phyloP scores from a whole-genome alignment of 1,284 basidiomycete genomes.

The Bjerkandera adusta region DNA sequence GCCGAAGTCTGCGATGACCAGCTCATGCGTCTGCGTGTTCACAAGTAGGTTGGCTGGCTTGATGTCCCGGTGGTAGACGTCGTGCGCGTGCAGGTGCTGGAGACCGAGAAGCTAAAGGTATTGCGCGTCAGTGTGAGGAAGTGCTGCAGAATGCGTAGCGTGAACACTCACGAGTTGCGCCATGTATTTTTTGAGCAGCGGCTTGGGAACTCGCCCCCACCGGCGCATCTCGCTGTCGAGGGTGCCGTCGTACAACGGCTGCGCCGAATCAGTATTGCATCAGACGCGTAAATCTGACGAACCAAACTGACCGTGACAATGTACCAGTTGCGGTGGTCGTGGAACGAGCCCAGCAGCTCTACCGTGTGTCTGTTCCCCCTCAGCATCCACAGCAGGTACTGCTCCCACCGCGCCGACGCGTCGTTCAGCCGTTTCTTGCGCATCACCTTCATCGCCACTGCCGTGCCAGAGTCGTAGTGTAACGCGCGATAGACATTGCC shows the following conservation, averaged over 20 bases:
- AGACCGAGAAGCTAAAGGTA: slow-evolving; percentile 1
- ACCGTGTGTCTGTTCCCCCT: background rate
- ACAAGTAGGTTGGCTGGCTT: slow-evolving; percentile 6
- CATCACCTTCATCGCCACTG: background rate
- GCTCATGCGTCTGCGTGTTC: background rate
- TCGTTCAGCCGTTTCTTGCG: background rate
- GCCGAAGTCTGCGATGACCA: slow-evolving; percentile 3
- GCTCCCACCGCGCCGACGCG: background rate
- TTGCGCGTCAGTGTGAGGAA: too few relatives aligned
- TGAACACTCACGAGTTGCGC: slow-evolving; percentile 4
- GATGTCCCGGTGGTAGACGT: slow-evolving; percentile 4
- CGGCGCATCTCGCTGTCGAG: background rate
- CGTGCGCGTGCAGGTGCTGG: background rate
- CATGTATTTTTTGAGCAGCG: background rate
- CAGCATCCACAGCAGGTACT: background rate
- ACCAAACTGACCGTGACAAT: background rate
- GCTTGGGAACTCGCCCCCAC: background rate
- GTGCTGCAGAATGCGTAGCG: background rate
- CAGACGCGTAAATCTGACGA: too few relatives aligned
- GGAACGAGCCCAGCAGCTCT: background rate
- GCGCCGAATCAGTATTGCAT: background rate
- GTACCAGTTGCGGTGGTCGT: background rate
- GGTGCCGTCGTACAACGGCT: background rate
- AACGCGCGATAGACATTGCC: background rate
- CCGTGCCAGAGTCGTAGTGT: background rate